Evolutionary conservation across 805 yeast genomes (phyloP).

Genomic region (Pichia cabralensis): DNA sequence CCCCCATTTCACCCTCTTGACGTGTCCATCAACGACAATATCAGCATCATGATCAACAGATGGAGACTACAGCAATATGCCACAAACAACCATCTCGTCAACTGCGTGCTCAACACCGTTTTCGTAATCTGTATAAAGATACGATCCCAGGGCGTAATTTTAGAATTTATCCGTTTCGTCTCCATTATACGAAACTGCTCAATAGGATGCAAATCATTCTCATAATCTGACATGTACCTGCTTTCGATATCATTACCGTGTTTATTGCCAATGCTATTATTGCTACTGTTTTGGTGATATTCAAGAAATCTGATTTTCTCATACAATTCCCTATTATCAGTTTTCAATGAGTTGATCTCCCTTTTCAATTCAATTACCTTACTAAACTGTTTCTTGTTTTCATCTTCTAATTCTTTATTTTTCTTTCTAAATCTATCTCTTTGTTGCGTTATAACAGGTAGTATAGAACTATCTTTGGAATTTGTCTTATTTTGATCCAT

Average conservation of each 20-base stretch:
- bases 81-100: slow-evolving; percentile 63
- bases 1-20: no score
- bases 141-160: slow-evolving; percentile 69
- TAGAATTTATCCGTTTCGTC: slow-evolving; percentile 61
- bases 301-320: slow-evolving; percentile 67
- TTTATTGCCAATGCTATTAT: slow-evolving; percentile 21
- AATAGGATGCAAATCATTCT: slow-evolving; percentile 71
- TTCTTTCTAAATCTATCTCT: slow-evolving; percentile 86
- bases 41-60: slow-evolving; percentile 55
- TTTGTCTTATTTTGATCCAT: not conserved
- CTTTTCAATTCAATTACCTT: slow-evolving; percentile 51
- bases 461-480: slow-evolving; percentile 26
- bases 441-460: slow-evolving; percentile 88
- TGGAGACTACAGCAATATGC: slow-evolving; percentile 70
- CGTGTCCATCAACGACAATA: slow-evolving; percentile 42
- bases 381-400: slow-evolving; percentile 47
- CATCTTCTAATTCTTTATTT: slow-evolving; percentile 77
- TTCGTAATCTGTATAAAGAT: slow-evolving; percentile 64
- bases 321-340: slow-evolving; percentile 69
- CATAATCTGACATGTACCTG: slow-evolving; percentile 55
- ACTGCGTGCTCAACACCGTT: slow-evolving; percentile 62
- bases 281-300: slow-evolving; percentile 32
- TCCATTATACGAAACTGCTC: slow-evolving; percentile 74
- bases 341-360: slow-evolving; percentile 53
- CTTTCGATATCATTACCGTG: slow-evolving; percentile 35